Percentiles rank a stretch among this genome's conserved stretches.
Conservation (phyloP, 2,329 filamentous ascomycete species). For the Amphichorda felina region DNA sequence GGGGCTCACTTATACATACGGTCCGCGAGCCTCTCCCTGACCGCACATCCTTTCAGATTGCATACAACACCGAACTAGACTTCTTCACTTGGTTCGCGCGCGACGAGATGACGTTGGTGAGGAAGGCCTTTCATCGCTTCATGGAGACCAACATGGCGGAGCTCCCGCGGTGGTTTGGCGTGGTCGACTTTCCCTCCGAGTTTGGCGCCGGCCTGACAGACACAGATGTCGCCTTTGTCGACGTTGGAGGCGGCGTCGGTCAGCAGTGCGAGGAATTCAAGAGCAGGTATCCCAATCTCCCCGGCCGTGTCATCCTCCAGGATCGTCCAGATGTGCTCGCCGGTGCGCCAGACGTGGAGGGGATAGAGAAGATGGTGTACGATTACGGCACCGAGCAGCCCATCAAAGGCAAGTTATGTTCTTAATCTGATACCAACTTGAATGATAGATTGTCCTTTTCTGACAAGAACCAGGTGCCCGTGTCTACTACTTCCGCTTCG, state of each 20-base stretch:
- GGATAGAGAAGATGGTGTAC: constrained; percentile 12
- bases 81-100: constrained; percentile 9
- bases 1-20: constrained; percentile 4
- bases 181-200: constrained; percentile 9
- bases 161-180: constrained; percentile 11
- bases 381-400: constrained; percentile 11
- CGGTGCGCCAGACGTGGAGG: constrained; percentile 7
- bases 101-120: constrained; percentile 6
- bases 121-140: constrained; percentile 12
- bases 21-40: constrained; percentile 2
- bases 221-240: constrained; percentile 7
- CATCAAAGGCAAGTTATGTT: constrained; percentile 9
- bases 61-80: constrained; percentile 5
- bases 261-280: constrained; percentile 9
- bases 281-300: constrained; percentile 4
- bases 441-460: neutral
- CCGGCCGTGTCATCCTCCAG: constrained; percentile 9
- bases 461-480: constrained; percentile 8
- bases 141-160: constrained; percentile 12
- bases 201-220: constrained; percentile 2
- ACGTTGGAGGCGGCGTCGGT: constrained; percentile 10
- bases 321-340: constrained; percentile 10
- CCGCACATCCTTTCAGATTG: constrained; percentile 9
- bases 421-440: too few relatives aligned
- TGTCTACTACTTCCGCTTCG: constrained; percentile 15